These are phyloP conservation scores for Emericellopsis atlantica DNA, from an alignment of 2,329 filamentous ascomycete genomes.

Conservation along the genomic window DNA sequence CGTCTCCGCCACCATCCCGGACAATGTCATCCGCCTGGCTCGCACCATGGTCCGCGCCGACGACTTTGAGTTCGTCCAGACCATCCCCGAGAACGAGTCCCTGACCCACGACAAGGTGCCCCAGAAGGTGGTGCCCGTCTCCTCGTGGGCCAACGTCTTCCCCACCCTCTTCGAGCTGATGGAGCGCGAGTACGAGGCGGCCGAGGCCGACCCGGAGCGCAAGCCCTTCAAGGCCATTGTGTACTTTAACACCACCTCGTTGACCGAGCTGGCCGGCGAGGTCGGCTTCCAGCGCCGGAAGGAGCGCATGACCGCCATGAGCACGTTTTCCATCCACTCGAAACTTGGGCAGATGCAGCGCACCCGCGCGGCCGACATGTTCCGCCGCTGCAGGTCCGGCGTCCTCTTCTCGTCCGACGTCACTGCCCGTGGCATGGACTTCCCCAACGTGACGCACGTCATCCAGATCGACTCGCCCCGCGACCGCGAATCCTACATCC, in stretches of 20 bases:
- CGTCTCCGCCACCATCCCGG: slow-evolving; percentile 87
- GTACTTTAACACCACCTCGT: slow-evolving; percentile 71
- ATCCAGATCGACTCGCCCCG: slow-evolving; percentile 57
- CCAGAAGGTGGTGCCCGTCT: slow-evolving; percentile 59
- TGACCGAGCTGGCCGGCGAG: slow-evolving; percentile 52
- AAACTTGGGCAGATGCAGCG: slow-evolving; percentile 59
- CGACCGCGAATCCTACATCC: slow-evolving; percentile 61
- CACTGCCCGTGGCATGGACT: slow-evolving; percentile 73
- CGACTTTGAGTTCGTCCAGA: slow-evolving; percentile 82
- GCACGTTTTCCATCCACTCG: slow-evolving; percentile 58
- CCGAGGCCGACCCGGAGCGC: slow-evolving; percentile 20
- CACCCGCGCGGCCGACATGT: slow-evolving; percentile 57
- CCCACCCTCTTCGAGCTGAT: slow-evolving; percentile 69
- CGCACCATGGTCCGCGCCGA: slow-evolving; percentile 62
- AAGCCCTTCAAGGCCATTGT: slow-evolving; percentile 89
- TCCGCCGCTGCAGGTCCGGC: slow-evolving; percentile 50
- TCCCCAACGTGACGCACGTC: slow-evolving; percentile 68
- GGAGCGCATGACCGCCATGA: slow-evolving; percentile 22
- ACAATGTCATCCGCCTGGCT: slow-evolving; percentile 70
- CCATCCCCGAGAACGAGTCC: slow-evolving; percentile 68
- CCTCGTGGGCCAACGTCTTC: slow-evolving; percentile 61
- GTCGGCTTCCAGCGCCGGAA: slow-evolving; percentile 29
- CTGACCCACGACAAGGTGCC: slow-evolving; percentile 79
- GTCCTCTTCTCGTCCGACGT: slow-evolving; percentile 71
- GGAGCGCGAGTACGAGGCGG: slow-evolving; percentile 40